Conservation (phyloP, 805 yeast genomes). For the Teunomyces pallodes region DNA sequence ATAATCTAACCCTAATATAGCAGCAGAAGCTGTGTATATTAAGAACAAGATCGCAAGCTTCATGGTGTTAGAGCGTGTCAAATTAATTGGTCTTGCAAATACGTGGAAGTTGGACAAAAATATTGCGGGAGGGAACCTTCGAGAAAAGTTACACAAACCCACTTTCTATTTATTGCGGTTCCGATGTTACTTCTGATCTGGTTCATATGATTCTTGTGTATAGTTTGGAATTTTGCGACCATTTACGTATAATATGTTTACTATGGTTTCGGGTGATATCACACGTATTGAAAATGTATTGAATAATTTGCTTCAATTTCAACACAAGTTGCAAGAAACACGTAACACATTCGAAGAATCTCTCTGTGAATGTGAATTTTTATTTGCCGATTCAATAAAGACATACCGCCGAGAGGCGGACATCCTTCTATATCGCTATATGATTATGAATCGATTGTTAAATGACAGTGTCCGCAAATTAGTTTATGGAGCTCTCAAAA, state of each 20-base stretch:
- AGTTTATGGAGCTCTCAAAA: neutral
- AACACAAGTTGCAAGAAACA: neutral
- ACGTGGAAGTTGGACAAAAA: slow-evolving; percentile 3
- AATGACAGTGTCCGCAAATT: neutral
- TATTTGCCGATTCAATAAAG: neutral
- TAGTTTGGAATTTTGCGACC: neutral
- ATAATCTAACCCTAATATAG: slow-evolving; percentile 83
- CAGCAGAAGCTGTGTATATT: slow-evolving; percentile 34
- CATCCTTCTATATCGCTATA: neutral
- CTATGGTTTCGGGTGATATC: neutral
- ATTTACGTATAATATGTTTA: too few species aligned
- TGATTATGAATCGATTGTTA: neutral
- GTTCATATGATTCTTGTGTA: neutral
- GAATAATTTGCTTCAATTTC: neutral
- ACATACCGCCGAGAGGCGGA: neutral
- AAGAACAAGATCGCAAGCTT: slow-evolving; percentile 1
- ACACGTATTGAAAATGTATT: neutral
- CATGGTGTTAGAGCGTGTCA: neutral
- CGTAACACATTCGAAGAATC: neutral
- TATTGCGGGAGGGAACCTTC: slow-evolving; percentile 3
- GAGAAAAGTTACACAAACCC: slow-evolving; percentile 1
- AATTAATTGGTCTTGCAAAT: neutral
- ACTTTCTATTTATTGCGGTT: neutral
- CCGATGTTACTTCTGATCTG: neutral
- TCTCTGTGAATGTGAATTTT: neutral